Evolutionary conservation across 164 flowering plant species (phyloP).

Genomic region (Stephania cephalantha): DNA sequence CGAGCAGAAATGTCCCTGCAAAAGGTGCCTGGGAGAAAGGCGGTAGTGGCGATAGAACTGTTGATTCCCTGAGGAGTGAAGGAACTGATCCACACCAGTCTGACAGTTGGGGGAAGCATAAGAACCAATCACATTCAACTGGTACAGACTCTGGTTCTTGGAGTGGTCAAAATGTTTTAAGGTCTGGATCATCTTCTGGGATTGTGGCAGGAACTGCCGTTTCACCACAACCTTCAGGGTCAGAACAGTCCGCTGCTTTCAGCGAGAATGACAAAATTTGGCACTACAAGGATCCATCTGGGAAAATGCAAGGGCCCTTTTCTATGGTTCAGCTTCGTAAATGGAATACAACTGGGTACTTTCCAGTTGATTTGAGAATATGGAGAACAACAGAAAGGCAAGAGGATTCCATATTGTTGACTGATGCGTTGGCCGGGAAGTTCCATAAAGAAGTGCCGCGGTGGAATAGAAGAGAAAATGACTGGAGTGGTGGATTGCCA

Average conservation of each 20-base stretch:
- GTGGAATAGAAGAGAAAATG: conserved; percentile 9
- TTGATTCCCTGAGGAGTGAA: conserved; percentile 38
- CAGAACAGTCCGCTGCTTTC: conserved; percentile 25
- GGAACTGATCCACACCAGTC: conserved; percentile 34
- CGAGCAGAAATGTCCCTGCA: conserved; percentile 35
- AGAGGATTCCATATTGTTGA: conserved; percentile 60
- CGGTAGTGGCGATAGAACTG: conserved; percentile 24
- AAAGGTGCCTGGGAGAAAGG: conserved; percentile 33
- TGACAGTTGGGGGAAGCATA: conserved; percentile 33
- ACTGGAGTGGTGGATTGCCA: conserved; percentile 13
- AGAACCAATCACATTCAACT: conserved; percentile 11
- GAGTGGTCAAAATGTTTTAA: conserved; percentile 20
- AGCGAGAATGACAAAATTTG: conserved; percentile 76
- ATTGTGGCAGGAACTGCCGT: conserved; percentile 24
- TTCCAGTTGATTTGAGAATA: conserved; percentile 64
- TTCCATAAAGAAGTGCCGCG: conserved; percentile 34
- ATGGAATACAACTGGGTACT: conserved; percentile 83
- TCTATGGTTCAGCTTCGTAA: conserved; percentile 84
- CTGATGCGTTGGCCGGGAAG: conserved; percentile 59
- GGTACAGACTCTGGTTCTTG: conserved; percentile 20
- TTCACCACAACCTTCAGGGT: conserved; percentile 22
- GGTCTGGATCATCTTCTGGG: conserved; percentile 29
- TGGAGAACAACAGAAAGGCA: conserved; percentile 57
- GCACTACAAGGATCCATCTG: conserved; percentile 86
- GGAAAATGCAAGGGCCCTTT: conserved; percentile 93